Evolutionary conservation across 441 rosid species (phyloP), one percentile per base, ranked within the genome.

Genomic region (Iberis amara): DNA sequence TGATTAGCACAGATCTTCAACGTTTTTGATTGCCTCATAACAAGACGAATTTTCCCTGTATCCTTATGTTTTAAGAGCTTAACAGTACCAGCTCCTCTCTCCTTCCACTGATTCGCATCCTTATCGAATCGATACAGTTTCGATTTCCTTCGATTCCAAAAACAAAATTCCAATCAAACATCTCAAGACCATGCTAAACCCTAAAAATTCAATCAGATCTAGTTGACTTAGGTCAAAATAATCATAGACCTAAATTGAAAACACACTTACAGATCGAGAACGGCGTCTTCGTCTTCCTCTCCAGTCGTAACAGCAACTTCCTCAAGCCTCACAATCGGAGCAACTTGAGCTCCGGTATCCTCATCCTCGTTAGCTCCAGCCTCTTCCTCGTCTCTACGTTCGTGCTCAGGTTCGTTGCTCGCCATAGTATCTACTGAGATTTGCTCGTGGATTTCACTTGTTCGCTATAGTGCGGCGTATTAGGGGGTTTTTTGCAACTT

Each of bases 1-100:
- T 90, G 98, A 70, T 90, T 90, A 52, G 98, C 96, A 43, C 98
- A 90, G 86, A 90, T 90, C 82, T 85, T 90, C 59, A 87, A 79
- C 31, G 98, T 90, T 70, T 85, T 90, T 2, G 96, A 82, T 59
- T 90, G 96, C 60, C 97, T 74, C 85, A 90, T 82, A 41, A 90
- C 86, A 8, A 90, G 88, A 31, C 89, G 82, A 55, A 86, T 89
- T 59, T 86, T 89, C 7, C 79, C 81, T 11, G 72, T 58, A 43
- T 60, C 76, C 31, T 81, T 84, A 62, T 86, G 97, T 56, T 84
- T 86, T 63, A 89, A 61, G 7, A 89, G 59, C 87, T 79, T 89
- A 21, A 89, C 94, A 8, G 85, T 71, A 21, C 97, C 97, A 8
- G 79, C 83, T 9, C 95, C 97, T 64, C 97, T 75, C 79, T 89